phyloP scores from a whole-genome alignment of 805 yeast genomes.

The Lachancea meyersii region DNA sequence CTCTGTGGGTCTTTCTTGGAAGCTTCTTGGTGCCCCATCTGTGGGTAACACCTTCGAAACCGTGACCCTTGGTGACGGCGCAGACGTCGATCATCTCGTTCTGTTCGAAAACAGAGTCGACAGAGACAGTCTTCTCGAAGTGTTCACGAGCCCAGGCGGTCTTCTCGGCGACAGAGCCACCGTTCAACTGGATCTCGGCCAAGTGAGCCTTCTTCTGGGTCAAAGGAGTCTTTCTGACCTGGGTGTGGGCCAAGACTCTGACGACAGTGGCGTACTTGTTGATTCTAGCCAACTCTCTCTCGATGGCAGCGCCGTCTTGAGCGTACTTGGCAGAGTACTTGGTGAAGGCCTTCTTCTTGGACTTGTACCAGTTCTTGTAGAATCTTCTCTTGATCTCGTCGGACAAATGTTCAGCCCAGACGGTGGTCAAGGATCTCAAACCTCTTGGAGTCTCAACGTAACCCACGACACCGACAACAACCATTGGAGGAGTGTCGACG shows the following conservation, averaged over 20 bases:
- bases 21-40: constrained; percentile 99
- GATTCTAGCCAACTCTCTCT: constrained; percentile 97
- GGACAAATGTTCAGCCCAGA: constrained; percentile 99
- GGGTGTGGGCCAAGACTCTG: constrained; percentile 99
- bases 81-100: constrained; percentile 97
- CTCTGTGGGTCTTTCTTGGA: constrained; percentile 99
- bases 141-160: constrained; percentile 98
- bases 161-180: constrained; percentile 97
- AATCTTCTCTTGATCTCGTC: constrained; percentile 99
- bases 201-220: constrained; percentile 99
- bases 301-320: constrained; percentile 78
- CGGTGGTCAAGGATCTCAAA: constrained; percentile 98
- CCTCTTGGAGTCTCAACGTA: constrained; percentile 99
- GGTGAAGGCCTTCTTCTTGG: constrained; percentile 99
- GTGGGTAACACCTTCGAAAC: constrained; percentile 99
- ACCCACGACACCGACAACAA: constrained; percentile 99
- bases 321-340: constrained; percentile 99
- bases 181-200: constrained; percentile 99
- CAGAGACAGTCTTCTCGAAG: constrained; percentile 97
- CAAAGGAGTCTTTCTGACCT: constrained; percentile 98
- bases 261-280: constrained; percentile 97
- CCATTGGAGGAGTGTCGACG: constrained; percentile 98
- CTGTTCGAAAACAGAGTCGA: constrained; percentile 95
- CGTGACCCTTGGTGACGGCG: constrained; percentile 99
- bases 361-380: constrained; percentile 99